phyloP scores from a whole-genome alignment of 768 basidiomycete species.

The Tricholoma flavovirens region DNA sequence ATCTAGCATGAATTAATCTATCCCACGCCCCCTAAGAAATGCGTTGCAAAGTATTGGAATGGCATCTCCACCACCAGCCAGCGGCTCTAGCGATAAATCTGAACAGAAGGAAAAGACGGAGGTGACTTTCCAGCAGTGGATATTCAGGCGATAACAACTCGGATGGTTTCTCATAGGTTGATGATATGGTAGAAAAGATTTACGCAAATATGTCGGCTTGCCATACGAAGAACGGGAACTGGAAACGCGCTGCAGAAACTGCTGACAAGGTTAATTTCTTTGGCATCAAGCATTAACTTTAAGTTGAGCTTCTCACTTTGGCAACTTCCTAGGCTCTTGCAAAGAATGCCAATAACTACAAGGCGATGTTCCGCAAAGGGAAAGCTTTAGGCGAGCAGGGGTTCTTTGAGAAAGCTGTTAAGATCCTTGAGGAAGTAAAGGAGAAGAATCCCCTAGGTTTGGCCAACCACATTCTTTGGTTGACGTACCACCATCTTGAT shows the following conservation, averaged over 20 bases:
- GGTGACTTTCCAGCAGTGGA: constrained; percentile 30
- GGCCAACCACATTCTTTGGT: constrained; percentile 5
- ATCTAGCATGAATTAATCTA: background rate
- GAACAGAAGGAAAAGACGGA: constrained; percentile 59
- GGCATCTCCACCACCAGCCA: constrained; percentile 21
- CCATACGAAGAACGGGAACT: constrained; percentile 75
- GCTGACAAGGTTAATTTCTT: constrained; percentile 60
- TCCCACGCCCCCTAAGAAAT: constrained; percentile 32
- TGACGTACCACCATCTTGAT: background rate
- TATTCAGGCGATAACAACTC: background rate
- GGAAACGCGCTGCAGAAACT: constrained; percentile 74
- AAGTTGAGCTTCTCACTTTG: background rate
- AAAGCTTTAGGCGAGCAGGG: constrained; percentile 76
- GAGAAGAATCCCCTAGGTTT: constrained; percentile 57
- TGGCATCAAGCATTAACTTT: background rate
- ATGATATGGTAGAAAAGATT: constrained; percentile 72
- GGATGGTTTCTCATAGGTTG: constrained; percentile 41
- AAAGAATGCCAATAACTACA: constrained; percentile 72
- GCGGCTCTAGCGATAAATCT: constrained; percentile 24
- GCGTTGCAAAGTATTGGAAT: constrained; percentile 51
- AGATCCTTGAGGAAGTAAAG: constrained; percentile 58
- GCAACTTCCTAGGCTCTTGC: constrained; percentile 50
- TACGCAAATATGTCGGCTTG: constrained; percentile 85
- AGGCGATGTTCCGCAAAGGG: constrained; percentile 76
- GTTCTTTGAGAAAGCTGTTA: constrained; percentile 67